Evolutionary conservation across 768 basidiomycete genomes (phyloP), one percentile per base, ranked within the genome.

Genomic region (Trametes cinnabarina): DNA sequence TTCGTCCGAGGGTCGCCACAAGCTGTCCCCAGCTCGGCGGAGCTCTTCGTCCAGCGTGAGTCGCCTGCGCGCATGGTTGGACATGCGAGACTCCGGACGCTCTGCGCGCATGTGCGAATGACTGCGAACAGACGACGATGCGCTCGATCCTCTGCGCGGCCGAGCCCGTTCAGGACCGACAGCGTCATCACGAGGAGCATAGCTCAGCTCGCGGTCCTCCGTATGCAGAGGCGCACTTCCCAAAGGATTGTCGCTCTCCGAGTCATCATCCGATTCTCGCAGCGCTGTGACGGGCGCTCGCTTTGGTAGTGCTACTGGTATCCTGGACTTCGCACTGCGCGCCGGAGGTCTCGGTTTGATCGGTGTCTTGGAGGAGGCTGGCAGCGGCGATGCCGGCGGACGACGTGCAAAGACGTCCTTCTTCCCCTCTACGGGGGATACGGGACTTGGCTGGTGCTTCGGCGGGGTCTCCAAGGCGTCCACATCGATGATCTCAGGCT

Each of bases 11-110:
- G 70, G 73, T 23, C 73, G 68, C 62, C 68, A 61, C 59, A 69
- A 61, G 28, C 57, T 63, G 35, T 72, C 69, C 7, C 66, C 60
- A 2, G 82, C 84, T 52, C 68, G 71, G 14, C 78, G 79, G 15
- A 91, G 60, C 68, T 92, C 90, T 61, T 88, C 81, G 47, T 90
- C 86, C 4, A 91, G 74, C 3, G 87, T 90, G 58, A 76, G 74
- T 39, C 81, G 77, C n/a, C 74, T 71, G 58, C 60, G 72, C 25
- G 42, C 57, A 34, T 59, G 71, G 49, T 57, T 62, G 51, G 63
- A 48, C 60, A 60, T 44, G 37, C 53, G 34, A 37, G 55, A 37
- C 44, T 37, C 25, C 15, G 59, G 42, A 11, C 42, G 25, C 28
- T 11, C 15, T 2, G 22, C 57, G 19, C 34, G 34, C 3, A 39